Conservation (phyloP, 352 stramenopile genomes). For the Globisporangium ultimum region DNA sequence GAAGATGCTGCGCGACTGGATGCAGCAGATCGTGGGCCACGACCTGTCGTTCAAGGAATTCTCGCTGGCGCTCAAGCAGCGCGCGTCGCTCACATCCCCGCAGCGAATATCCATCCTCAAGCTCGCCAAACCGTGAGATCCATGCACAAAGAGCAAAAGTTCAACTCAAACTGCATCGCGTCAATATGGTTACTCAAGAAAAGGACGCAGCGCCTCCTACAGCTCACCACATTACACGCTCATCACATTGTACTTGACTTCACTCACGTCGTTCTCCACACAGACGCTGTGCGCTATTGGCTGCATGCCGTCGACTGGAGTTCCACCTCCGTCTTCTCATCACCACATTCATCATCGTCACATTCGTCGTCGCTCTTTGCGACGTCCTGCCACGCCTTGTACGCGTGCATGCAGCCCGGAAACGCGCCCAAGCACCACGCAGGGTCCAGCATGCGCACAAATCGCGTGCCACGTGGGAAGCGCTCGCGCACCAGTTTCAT, state of each 20-base stretch:
- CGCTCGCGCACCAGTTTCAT: slow-evolving; percentile 19
- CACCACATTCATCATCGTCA: neutral
- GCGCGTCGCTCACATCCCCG: slow-evolving; percentile 41
- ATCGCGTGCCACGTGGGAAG: slow-evolving; percentile 23
- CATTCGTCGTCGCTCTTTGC: slow-evolving; percentile 1
- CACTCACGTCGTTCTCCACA: too few species aligned
- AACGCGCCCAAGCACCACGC: slow-evolving; percentile 18
- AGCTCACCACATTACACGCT: too few species aligned
- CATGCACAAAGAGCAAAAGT: too few species aligned
- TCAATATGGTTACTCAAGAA: too few species aligned
- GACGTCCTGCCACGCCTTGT: slow-evolving; percentile 9
- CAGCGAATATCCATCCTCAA: slow-evolving; percentile 42
- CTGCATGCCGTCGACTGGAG: too few species aligned
- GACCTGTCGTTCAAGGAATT: slow-evolving; percentile 61
- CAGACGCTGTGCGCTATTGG: too few species aligned
- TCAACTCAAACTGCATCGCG: too few species aligned
- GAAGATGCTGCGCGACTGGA: slow-evolving; percentile 38
- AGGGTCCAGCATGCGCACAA: slow-evolving; percentile 18
- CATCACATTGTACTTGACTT: too few species aligned
- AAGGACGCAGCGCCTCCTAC: too few species aligned
- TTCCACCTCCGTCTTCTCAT: neutral
- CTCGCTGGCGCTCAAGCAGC: slow-evolving; percentile 49
- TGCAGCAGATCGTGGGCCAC: slow-evolving; percentile 42
- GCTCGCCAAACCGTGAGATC: neutral
- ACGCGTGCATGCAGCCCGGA: neutral